A percentile compares a stretch with the other conserved stretches of the same genome.
Evolutionary conservation across 164 flowering plant genomes (phyloP).

Genomic region (Chloranthus sessilifolius): DNA sequence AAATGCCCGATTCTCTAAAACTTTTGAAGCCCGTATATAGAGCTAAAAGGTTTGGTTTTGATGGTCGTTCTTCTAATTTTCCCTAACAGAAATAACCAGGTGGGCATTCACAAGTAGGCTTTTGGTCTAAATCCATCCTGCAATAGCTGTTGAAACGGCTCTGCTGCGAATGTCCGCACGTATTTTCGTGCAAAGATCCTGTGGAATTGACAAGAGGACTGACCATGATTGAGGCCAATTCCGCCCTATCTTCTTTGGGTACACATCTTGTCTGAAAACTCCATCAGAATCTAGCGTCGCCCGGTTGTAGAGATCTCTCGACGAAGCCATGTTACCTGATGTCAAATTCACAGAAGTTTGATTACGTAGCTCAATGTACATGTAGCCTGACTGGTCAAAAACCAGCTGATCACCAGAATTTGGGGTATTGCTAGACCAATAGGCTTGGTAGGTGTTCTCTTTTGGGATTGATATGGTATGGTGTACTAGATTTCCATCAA

Average conservation of each 20-base stretch:
- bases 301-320: constrained; percentile 24
- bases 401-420: not conserved
- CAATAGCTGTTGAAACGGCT: constrained; percentile 37
- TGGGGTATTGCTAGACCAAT: not conserved
- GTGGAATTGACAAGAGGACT: constrained; percentile 4
- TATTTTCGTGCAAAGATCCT: too few species aligned
- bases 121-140: constrained; percentile 14
- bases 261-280: constrained; percentile 16
- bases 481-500: constrained; percentile 24
- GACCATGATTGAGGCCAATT: constrained; percentile 11
- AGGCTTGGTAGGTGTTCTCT: not conserved
- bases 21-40: too few species aligned
- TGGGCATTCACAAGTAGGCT: constrained; percentile 40
- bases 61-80: too few species aligned
- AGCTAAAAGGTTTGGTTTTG: too few species aligned
- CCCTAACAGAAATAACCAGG: constrained; percentile 25
- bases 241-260: constrained; percentile 11
- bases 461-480: not conserved
- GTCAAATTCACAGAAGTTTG: constrained; percentile 6
- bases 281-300: constrained; percentile 27
- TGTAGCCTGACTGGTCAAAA: constrained; percentile 20
- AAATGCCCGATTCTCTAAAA: too few species aligned
- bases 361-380: constrained; percentile 19
- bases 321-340: constrained; percentile 4
- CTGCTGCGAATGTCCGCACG: constrained; percentile 8